These are phyloP conservation scores for Fraxinus velutina DNA, from an alignment of 305 asterid species.

Conservation along the genomic window DNA sequence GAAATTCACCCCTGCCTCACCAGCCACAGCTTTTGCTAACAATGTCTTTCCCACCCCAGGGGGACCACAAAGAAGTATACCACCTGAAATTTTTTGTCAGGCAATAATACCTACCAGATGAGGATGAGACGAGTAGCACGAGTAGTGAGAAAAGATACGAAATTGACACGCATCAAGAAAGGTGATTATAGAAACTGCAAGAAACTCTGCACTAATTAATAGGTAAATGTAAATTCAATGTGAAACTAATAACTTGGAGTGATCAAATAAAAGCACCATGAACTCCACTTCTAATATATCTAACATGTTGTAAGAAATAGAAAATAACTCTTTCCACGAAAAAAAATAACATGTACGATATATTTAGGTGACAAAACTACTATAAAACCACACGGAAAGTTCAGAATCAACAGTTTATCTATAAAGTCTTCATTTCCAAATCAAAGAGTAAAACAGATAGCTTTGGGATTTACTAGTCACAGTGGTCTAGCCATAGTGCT, in stretches of 20 bases:
- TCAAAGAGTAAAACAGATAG: neutral
- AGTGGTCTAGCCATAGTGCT: neutral
- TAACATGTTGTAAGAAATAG: neutral
- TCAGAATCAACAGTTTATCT: neutral
- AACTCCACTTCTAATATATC: neutral
- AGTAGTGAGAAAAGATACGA: neutral
- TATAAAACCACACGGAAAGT: neutral
- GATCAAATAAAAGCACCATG: neutral
- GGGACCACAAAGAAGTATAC: constrained; percentile 97
- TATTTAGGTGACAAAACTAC: neutral
- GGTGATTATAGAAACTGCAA: neutral
- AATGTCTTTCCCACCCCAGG: constrained; percentile 99
- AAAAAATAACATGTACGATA: neutral
- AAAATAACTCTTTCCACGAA: neutral
- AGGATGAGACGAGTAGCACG: neutral
- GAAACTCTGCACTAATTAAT: neutral
- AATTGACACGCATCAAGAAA: neutral
- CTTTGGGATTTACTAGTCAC: neutral
- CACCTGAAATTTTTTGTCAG: constrained; percentile 52
- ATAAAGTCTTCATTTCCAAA: neutral
- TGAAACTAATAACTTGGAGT: neutral
- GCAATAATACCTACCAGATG: neutral
- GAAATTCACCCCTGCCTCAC: constrained; percentile 99
- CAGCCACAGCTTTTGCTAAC: constrained; percentile 96
- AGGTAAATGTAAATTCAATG: neutral